These are phyloP conservation scores for Pelargonium fulgidum DNA, from an alignment of 441 rosid genomes.

Conservation along the genomic window DNA sequence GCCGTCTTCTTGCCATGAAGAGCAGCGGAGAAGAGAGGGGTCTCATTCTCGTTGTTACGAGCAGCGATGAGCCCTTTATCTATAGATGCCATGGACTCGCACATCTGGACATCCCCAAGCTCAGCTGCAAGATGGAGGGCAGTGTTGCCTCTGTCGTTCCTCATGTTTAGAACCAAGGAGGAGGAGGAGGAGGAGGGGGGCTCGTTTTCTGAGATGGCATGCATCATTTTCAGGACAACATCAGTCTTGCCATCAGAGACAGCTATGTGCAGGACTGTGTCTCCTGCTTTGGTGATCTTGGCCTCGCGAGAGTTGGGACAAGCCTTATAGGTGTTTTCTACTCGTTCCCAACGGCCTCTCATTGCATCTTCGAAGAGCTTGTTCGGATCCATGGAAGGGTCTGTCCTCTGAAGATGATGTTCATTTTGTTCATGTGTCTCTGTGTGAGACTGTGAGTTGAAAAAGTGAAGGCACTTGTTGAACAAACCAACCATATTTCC, in stretches of 20 bases:
- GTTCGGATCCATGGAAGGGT: too few species aligned
- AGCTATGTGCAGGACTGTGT: background rate
- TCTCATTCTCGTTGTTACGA: background rate
- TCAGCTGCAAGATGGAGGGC: slow-evolving; percentile 34
- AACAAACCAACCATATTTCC: too few species aligned
- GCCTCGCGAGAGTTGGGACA: background rate
- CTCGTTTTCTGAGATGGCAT: background rate
- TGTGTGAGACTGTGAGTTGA: too few species aligned
- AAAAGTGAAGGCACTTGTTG: too few species aligned
- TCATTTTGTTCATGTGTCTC: too few species aligned
- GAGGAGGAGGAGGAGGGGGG: background rate
- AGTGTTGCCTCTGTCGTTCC: slow-evolving; percentile 36
- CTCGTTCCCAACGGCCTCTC: background rate
- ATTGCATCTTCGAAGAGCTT: background rate
- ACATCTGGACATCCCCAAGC: slow-evolving; percentile 31
- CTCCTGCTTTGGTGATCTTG: slow-evolving; percentile 4
- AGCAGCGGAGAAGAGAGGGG: slow-evolving; percentile 26
- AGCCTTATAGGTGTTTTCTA: background rate
- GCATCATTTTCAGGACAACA: background rate
- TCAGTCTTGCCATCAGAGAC: background rate
- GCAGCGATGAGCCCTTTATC: background rate
- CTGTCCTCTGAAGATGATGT: too few species aligned
- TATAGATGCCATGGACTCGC: slow-evolving; percentile 1
- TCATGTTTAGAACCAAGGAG: slow-evolving; percentile 12
- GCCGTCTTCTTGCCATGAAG: slow-evolving; percentile 18